Evolutionary conservation across 352 stramenopile genomes (phyloP).

Genomic region (Pythium scleroteichum): DNA sequence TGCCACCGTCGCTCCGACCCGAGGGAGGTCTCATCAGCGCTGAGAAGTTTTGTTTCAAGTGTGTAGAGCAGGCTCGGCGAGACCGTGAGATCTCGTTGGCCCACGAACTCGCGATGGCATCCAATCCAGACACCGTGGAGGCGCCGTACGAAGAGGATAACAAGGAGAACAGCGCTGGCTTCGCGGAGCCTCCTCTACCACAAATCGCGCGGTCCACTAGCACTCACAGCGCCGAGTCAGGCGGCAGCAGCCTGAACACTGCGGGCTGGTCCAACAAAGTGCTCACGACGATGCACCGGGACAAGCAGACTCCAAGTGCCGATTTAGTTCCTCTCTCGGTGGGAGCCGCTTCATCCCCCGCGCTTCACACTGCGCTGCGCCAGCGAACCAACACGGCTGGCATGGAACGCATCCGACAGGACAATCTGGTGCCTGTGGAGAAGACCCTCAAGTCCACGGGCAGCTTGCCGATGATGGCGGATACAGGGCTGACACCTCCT

Average conservation of each 20-base stretch:
- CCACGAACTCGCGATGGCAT: slow-evolving; percentile 19
- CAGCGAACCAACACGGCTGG: slow-evolving; percentile 21
- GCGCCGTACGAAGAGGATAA: slow-evolving; percentile 8
- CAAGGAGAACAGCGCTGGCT: slow-evolving; percentile 15
- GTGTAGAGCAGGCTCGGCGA: slow-evolving; percentile 67
- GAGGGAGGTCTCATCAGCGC: slow-evolving; percentile 62
- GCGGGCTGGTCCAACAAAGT: slow-evolving; percentile 61
- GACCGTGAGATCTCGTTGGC: slow-evolving; percentile 33
- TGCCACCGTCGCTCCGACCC: slow-evolving; percentile 55
- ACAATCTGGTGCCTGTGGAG: slow-evolving; percentile 11
- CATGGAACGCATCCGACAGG: slow-evolving; percentile 26
- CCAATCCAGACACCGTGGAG: background rate
- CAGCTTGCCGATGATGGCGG: slow-evolving; percentile 18
- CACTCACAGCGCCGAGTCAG: slow-evolving; percentile 8
- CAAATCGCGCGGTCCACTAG: slow-evolving; percentile 3
- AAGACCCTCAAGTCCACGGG: slow-evolving; percentile 17
- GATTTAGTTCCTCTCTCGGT: slow-evolving; percentile 18
- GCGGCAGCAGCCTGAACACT: slow-evolving; percentile 30
- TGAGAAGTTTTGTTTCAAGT: slow-evolving; percentile 86
- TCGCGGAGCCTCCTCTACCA: slow-evolving; percentile 1
- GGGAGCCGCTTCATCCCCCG: background rate
- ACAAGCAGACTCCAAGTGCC: slow-evolving; percentile 21
- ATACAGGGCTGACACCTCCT: slow-evolving; percentile 30
- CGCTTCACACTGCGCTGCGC: slow-evolving; percentile 8
- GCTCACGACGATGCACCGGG: slow-evolving; percentile 42